Evolutionary conservation across 2,329 filamentous ascomycete genomes (phyloP).

Genomic region (Neobulgaria alba): DNA sequence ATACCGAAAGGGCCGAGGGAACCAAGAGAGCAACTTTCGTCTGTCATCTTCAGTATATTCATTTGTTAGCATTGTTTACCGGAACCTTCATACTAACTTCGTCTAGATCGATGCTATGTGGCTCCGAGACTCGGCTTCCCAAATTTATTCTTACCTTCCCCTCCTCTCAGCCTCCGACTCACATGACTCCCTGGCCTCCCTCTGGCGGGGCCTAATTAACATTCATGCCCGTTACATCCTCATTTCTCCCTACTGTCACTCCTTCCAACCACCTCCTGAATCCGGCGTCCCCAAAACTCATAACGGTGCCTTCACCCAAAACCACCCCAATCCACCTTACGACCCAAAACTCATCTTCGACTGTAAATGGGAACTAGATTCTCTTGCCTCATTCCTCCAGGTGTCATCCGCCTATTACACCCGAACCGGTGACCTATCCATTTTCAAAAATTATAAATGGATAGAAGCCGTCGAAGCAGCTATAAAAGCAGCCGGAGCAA

Average conservation of each 20-base stretch:
- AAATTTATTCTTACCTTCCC: slow-evolving; percentile 61
- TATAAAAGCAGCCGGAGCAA: slow-evolving; percentile 57
- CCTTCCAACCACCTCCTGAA: slow-evolving; percentile 77
- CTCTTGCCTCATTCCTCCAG: slow-evolving; percentile 75
- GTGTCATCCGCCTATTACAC: slow-evolving; percentile 72
- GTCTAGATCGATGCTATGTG: slow-evolving; percentile 66
- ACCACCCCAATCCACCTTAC: slow-evolving; percentile 61
- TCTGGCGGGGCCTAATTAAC: slow-evolving; percentile 65
- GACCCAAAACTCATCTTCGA: slow-evolving; percentile 70
- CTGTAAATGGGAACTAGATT: slow-evolving; percentile 94
- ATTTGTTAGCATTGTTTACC: no score
- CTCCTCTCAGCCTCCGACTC: slow-evolving; percentile 48
- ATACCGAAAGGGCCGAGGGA: no score
- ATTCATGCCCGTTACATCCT: slow-evolving; percentile 60
- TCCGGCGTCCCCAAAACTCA: slow-evolving; percentile 52
- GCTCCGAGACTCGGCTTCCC: slow-evolving; percentile 76
- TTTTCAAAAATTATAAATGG: slow-evolving; percentile 69
- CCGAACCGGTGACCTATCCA: slow-evolving; percentile 59
- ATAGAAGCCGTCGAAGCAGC: slow-evolving; percentile 61
- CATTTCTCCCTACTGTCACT: slow-evolving; percentile 77
- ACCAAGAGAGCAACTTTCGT: no score
- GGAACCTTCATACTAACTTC: slow-evolving; percentile 5
- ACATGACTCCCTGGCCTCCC: slow-evolving; percentile 51
- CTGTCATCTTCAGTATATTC: no score
- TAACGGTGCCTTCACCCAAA: slow-evolving; percentile 51